phyloP scores from a whole-genome alignment of 1,139 yeast genomes.

The Hyphopichia pseudoburtonii region DNA sequence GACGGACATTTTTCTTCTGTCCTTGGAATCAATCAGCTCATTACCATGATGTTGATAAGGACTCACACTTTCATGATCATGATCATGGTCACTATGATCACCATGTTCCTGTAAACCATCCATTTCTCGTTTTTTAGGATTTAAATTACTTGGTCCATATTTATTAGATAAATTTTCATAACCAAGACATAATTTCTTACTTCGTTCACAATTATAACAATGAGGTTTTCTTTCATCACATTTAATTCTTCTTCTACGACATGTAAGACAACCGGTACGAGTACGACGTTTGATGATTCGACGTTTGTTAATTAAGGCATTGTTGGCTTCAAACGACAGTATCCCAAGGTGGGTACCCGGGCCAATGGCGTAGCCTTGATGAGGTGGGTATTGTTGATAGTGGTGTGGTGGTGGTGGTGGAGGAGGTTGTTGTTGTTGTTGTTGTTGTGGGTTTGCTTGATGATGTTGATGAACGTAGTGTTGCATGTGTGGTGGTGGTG shows the following conservation, averaged over 20 bases:
- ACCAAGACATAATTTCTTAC: constrained; percentile 68
- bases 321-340: constrained; percentile 26
- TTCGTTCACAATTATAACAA: constrained; percentile 71
- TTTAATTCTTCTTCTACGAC: constrained; percentile 67
- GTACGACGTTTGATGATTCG: constrained; percentile 54
- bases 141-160: constrained; percentile 5
- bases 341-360: constrained; percentile 9
- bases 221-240: constrained; percentile 77
- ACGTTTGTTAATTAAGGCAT: constrained; percentile 38
- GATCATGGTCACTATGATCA: constrained; percentile 2
- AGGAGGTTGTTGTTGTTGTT: neutral
- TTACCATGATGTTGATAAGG: neutral
- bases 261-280: constrained; percentile 74
- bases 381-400: neutral
- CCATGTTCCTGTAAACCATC: constrained; percentile 8
- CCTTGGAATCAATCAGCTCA: neutral
- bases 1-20: constrained; percentile 4
- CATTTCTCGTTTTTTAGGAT: constrained; percentile 9
- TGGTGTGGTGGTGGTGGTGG: neutral
- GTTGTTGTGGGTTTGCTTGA: constrained; percentile 9
- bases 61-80: neutral
- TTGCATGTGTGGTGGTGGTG: constrained; percentile 1
- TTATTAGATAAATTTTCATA: constrained; percentile 42
- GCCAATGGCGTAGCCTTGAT: neutral
- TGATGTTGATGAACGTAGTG: constrained; percentile 7